Conservation (phyloP, 306 rosid species). For the Gastrolobium villosum region DNA sequence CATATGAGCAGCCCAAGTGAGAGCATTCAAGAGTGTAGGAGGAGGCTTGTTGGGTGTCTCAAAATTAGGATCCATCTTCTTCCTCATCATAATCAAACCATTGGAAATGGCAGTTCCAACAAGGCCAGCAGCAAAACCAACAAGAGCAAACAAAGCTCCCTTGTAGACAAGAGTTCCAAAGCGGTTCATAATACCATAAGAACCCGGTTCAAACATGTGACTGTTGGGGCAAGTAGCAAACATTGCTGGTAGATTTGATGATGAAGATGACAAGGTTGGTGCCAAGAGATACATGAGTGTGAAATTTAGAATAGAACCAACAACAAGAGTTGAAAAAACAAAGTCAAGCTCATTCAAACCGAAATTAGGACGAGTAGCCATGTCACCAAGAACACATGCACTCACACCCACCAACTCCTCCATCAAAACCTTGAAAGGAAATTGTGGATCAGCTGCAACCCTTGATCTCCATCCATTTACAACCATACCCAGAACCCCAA, state of each 20-base stretch:
- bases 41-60: constrained; percentile 86
- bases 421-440: constrained; percentile 92
- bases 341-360: constrained; percentile 93
- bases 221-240: constrained; percentile 76
- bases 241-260: constrained; percentile 60
- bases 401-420: constrained; percentile 89
- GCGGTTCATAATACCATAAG: constrained; percentile 56
- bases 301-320: constrained; percentile 87
- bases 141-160: constrained; percentile 70
- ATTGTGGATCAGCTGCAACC: constrained; percentile 92
- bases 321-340: constrained; percentile 94
- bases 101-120: constrained; percentile 77
- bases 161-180: constrained; percentile 78
- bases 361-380: constrained; percentile 93
- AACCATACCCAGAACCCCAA: constrained; percentile 69
- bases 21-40: constrained; percentile 73
- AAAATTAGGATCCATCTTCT: constrained; percentile 83
- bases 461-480: constrained; percentile 85
- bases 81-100: constrained; percentile 72
- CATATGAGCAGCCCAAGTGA: constrained; percentile 93
- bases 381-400: constrained; percentile 85
- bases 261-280: constrained; percentile 64
- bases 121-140: constrained; percentile 81
- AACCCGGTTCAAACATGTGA: constrained; percentile 92
- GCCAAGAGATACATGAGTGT: constrained; percentile 90